Base-by-base conservation (phyloP, 2,329 filamentous ascomycete genomes). In the Hypomyces rosellus region DNA sequence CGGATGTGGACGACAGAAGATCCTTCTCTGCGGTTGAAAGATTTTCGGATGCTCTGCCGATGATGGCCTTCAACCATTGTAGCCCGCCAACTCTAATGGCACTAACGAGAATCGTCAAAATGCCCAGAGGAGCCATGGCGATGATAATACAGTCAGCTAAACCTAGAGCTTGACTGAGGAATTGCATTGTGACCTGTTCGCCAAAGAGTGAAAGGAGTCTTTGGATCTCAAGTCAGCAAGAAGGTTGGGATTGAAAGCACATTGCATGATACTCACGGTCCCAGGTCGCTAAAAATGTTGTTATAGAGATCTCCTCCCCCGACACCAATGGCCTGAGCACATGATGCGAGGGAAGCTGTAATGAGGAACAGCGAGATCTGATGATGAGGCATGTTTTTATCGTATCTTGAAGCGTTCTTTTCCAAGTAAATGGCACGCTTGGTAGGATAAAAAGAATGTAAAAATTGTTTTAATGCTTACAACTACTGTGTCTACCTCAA, bases 141-240 rank as follows among this genome's bases (percentile, higher is more conserved):
- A 78, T 66, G 4, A 74, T 68, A 2, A 77, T 58, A 36, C 70
- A 68, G 38, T 77, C 75, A 0, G 69, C 57, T 42, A 65, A 60
- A 2, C 61, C 65, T 2, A 70, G 63, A 0, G 69, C 68, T 34
- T 74, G 66, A 43, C 70, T 74, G 20, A 77, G 64, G 48, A 73
- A 77, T 55, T 77, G 74, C 57, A 70, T 75, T 0, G 72, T 71
- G 3, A 74, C 66, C 16, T 67, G 62, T 38, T 76, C 73, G 1
- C 73, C 74, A 36, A 77, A 77, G 2, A 62, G 59, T 0, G 59
- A 49, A 0, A 62, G 40, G 2, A 61, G 36, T 5, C 58, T 60
- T 15, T 3, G 33, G n/a, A n/a, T n/a, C n/a, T n/a, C n/a, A n/a
- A n/a, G n/a, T n/a, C n/a, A n/a, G n/a, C n/a, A n/a, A n/a, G n/a